Conservation (phyloP, 169 alveolate genomes). For the Cryptosporidium sp. region DNA sequence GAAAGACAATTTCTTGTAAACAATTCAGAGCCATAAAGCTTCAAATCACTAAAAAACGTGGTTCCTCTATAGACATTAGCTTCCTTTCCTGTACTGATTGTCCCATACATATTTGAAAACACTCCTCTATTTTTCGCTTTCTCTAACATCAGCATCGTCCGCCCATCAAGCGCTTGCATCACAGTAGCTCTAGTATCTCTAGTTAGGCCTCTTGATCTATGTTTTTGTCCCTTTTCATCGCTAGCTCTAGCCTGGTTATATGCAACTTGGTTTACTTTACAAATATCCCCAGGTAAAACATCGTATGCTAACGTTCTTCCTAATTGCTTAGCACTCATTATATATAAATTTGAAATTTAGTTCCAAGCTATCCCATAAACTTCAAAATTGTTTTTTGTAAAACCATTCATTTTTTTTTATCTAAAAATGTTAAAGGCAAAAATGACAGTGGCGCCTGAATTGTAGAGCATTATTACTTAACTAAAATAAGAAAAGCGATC, state of each 20-base stretch:
- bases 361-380: neutral
- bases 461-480: neutral
- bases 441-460: conserved; percentile 1
- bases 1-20: conserved; percentile 76
- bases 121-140: conserved; percentile 91
- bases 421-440: conserved; percentile 19
- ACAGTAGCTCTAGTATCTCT: conserved; percentile 96
- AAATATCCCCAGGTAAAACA: conserved; percentile 61
- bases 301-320: conserved; percentile 44
- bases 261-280: conserved; percentile 68
- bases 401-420: neutral
- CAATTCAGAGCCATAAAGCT: conserved; percentile 34
- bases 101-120: conserved; percentile 93
- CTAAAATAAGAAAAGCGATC: neutral
- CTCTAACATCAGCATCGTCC: conserved; percentile 92
- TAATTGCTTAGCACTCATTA: conserved; percentile 1
- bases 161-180: conserved; percentile 95
- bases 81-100: conserved; percentile 97
- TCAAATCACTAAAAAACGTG: conserved; percentile 71
- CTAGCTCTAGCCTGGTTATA: conserved; percentile 67
- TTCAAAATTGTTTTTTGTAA: neutral
- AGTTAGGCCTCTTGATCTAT: conserved; percentile 85
- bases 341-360: neutral
- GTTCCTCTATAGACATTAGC: conserved; percentile 95
- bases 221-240: conserved; percentile 71